Base-by-base conservation (phyloP, 2,329 filamentous ascomycete genomes). In the Cytospora paraplurivora region DNA sequence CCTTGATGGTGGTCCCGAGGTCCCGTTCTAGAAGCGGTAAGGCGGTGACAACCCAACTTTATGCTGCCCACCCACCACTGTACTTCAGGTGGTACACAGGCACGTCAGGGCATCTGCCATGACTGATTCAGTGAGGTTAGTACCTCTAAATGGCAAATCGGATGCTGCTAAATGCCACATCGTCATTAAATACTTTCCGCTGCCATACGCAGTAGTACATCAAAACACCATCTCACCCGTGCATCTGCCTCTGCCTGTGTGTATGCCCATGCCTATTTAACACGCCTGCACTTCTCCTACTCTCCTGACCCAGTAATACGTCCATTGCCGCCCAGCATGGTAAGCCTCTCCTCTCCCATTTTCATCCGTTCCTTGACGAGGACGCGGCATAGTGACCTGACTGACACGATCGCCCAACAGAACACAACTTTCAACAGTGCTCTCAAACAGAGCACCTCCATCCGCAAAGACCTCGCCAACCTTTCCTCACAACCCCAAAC, bases 381-480 rank as follows among this genome's bases (percentile, higher is more conserved):
- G 12, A 17, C 38, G 38, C 27, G 27, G 27, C 38, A 15, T 17
- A 44, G 17, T 44, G 7, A 44, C 32, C n/a, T 1, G 35, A 27
- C 63, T 62, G 19, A 65, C 59, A 53, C 11, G 1, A 34, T 17
- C 27, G 27, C 10, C 49, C 50, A 8, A 27, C 35, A 93, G 91
- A 94, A 93, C 74, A 88, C 89, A 15, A 83, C 92, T 67, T 96
- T 95, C 82, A 96, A 96, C 77, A 90, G 89, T 57, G 92, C 92
- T 60, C 83, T 95, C 59, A 93, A 93, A 78, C 92, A 96, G 79
- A 92, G 89, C 65, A 91, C 90, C 62, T 84, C 89, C 27, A 87
- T 96, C 72, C 90, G 91, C 71, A 88, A 87, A 72, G 91, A 95
- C 73, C 85, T 95, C 65, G 85, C 90, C 68, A 79, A 82, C 64